Evolutionary conservation across 2,329 filamentous ascomycete genomes (phyloP), one percentile per base, ranked within the genome.

Genomic region (Beauveria rudraprayagi): DNA sequence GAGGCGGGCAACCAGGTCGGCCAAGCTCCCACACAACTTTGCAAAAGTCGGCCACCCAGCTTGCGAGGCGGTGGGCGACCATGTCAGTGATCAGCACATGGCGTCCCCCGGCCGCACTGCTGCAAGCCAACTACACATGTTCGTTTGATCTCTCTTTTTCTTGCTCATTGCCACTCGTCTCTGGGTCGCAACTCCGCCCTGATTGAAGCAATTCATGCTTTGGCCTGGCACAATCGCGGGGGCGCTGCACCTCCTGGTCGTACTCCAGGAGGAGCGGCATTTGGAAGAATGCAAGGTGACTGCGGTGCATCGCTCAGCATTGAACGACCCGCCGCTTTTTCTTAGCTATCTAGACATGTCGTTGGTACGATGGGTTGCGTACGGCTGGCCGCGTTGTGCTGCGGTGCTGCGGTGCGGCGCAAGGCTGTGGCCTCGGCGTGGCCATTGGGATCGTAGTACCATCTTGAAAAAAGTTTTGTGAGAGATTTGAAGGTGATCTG

Each of bases 201-300:
- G 30, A 56, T 56, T 56, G 28, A 56, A 47, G 43, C 14, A 37
- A 48, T n/a, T 40, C 43, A 44, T 40, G 55, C 55, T 34, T 56
- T 51, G 30, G 22, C n/a, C 19, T 17, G 17, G 52, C n/a, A 11
- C 26, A 19, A 26, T 22, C 8, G n/a, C 22, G 5, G 22, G 14
- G 28, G 43, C 10, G 28, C 11, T 34, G 41, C 41, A 30, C 26
- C 41, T 26, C 28, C 26, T 28, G 26, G 7, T 17, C 19, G 19
- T 11, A 44, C 19, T 26, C 54, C 10, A 6, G 28, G 14, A 30
- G 43, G 11, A 47, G 43, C 30, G 30, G 44, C 43, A 30, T 8
- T 56, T 48, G 55, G 5, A 30, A 56, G 55, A 26, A 40, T 56
- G 55, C 43, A 40, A 26, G 40, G 55, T 48, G 55, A 40, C 55